phyloP scores from a whole-genome alignment of 2,329 filamentous ascomycete genomes.

The Blumeria graminis region DNA sequence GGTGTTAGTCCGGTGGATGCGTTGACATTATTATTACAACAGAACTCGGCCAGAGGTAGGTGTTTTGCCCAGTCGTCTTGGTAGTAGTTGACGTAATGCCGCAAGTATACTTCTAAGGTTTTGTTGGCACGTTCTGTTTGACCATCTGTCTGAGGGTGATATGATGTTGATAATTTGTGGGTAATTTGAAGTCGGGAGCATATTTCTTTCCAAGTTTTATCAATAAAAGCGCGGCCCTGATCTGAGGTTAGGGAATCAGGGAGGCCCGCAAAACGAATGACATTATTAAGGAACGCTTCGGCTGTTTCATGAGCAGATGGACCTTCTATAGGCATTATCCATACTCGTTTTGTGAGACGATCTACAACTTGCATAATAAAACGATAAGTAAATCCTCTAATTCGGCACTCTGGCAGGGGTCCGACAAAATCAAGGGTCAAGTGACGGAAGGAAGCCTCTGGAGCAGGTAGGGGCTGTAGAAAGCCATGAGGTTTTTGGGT shows the following conservation, averaged over 20 bases:
- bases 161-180: not conserved
- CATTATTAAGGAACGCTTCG: conserved; percentile 7
- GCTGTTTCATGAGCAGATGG: not conserved
- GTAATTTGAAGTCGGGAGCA: not conserved
- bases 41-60: not conserved
- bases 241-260: not conserved
- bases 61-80: not conserved
- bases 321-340: not conserved
- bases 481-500: no score
- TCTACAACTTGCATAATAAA: not conserved
- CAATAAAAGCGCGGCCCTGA: not conserved
- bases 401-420: not conserved
- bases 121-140: not conserved
- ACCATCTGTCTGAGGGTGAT: not conserved
- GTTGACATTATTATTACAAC: not conserved
- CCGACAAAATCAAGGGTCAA: not conserved
- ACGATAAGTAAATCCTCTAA: not conserved
- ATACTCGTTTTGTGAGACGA: not conserved
- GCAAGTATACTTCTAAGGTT: not conserved
- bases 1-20: not conserved
- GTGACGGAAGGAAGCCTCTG: not conserved
- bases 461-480: not conserved
- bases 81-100: not conserved
- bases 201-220: not conserved
- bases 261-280: conserved; percentile 6